Evolutionary conservation across 1,284 basidiomycete genomes (phyloP).

Genomic region (Amylostereum areolatum): DNA sequence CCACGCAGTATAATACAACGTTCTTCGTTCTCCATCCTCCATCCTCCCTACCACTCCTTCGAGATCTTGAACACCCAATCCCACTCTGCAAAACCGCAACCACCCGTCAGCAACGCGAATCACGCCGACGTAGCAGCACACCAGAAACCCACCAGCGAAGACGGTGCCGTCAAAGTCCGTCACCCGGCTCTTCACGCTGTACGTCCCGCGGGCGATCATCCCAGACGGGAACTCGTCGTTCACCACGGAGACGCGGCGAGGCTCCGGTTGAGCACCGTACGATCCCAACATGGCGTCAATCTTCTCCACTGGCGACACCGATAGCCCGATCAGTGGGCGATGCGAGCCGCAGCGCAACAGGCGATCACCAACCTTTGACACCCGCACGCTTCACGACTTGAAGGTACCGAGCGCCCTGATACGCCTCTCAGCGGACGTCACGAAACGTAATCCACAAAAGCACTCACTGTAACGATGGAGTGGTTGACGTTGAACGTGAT

Average conservation of each 20-base stretch:
- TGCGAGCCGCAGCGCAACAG: constrained; percentile 1
- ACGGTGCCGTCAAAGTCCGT: constrained; percentile 77
- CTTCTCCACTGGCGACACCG: constrained; percentile 62
- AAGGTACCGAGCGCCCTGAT: constrained; percentile 75
- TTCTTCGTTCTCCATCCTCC: too few species aligned
- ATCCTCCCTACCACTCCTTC: constrained; percentile 62
- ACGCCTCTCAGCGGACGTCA: neutral
- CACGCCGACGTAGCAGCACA: constrained; percentile 2
- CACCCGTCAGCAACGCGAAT: too few species aligned
- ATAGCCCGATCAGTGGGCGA: constrained; percentile 1
- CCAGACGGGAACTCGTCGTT: constrained; percentile 78
- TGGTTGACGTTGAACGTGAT: constrained; percentile 81
- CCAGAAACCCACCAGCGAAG: constrained; percentile 56
- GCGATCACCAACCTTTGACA: constrained; percentile 45
- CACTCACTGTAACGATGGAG: constrained; percentile 72
- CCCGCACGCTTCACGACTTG: constrained; percentile 79
- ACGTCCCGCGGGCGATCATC: constrained; percentile 77
- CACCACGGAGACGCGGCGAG: constrained; percentile 69
- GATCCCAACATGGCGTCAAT: constrained; percentile 89
- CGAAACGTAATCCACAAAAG: neutral
- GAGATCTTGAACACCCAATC: constrained; percentile 78
- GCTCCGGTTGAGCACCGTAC: constrained; percentile 63
- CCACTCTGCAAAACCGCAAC: constrained; percentile 49
- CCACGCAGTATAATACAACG: too few species aligned
- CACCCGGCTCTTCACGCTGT: constrained; percentile 73